Evolutionary conservation across 768 basidiomycete genomes (phyloP).

Genomic region (Tricholoma terreum): DNA sequence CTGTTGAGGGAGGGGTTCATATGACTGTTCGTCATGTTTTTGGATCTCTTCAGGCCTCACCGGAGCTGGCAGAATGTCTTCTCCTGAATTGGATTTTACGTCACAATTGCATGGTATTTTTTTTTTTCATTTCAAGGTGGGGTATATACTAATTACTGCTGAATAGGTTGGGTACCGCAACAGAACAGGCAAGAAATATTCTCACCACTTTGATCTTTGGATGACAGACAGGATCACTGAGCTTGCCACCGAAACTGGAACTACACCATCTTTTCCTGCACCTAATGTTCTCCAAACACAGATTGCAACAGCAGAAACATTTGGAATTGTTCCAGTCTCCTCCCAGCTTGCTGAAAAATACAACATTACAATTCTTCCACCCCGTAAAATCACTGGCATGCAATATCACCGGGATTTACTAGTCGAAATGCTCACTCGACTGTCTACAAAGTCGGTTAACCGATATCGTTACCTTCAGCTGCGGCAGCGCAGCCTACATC

Average conservation of each 20-base stretch:
- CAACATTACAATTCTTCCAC: background rate
- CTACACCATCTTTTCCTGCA: constrained; percentile 1
- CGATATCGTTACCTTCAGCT: no score
- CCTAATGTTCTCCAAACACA: background rate
- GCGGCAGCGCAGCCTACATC: no score
- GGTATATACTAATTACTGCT: background rate
- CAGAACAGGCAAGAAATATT: background rate
- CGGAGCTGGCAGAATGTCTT: constrained; percentile 14
- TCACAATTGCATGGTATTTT: background rate
- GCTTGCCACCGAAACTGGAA: background rate
- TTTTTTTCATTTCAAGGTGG: background rate
- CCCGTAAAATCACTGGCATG: background rate
- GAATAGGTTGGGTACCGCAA: background rate
- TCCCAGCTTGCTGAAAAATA: constrained; percentile 1
- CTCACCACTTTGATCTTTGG: no score
- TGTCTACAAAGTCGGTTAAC: no score
- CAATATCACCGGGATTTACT: no score
- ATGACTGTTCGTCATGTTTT: constrained; percentile 16
- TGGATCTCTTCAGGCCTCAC: constrained; percentile 21
- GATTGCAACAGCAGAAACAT: background rate
- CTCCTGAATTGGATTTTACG: background rate
- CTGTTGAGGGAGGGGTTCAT: constrained; percentile 23
- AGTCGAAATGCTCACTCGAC: no score
- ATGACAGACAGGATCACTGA: background rate
- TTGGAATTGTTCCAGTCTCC: background rate